Percentiles rank a stretch among this genome's conserved stretches.
These are phyloP conservation scores for Zasmidium cellare DNA, from an alignment of 2,329 filamentous ascomycete genomes.

Conservation along the genomic window DNA sequence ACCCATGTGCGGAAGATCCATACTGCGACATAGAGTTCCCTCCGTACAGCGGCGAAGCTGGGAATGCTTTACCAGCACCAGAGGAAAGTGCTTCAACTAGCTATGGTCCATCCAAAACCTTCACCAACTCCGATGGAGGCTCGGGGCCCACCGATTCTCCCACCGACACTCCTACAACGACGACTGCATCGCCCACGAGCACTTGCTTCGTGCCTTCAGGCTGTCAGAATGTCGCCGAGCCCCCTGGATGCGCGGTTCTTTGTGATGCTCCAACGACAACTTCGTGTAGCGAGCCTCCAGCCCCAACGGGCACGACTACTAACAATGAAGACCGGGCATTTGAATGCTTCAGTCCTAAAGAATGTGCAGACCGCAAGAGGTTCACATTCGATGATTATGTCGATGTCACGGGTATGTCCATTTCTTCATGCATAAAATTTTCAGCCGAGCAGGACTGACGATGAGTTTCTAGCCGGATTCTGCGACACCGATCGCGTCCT, in stretches of 20 bases:
- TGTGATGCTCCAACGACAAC: not conserved
- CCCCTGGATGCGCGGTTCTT: not conserved
- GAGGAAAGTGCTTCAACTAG: not conserved
- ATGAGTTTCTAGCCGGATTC: not conserved
- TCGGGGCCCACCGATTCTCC: too few species aligned
- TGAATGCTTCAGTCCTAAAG: not conserved
- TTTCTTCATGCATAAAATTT: too few species aligned
- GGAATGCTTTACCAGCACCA: not conserved
- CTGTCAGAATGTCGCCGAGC: not conserved
- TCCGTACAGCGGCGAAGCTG: not conserved
- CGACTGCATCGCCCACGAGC: not conserved
- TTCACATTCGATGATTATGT: constrained; percentile 3
- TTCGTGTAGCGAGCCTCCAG: not conserved
- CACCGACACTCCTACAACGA: not conserved
- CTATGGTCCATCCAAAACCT: not conserved
- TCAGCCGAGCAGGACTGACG: not conserved
- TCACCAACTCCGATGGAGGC: not conserved
- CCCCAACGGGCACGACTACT: not conserved
- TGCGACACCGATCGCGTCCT: not conserved
- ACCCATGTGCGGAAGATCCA: not conserved
- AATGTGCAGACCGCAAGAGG: not conserved
- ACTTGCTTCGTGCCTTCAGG: not conserved
- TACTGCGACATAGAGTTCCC: not conserved
- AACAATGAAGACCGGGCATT: not conserved
- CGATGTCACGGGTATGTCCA: not conserved